phyloP scores from a whole-genome alignment of 495 filamentous ascomycete genomes.

The Neurospora sp. region DNA sequence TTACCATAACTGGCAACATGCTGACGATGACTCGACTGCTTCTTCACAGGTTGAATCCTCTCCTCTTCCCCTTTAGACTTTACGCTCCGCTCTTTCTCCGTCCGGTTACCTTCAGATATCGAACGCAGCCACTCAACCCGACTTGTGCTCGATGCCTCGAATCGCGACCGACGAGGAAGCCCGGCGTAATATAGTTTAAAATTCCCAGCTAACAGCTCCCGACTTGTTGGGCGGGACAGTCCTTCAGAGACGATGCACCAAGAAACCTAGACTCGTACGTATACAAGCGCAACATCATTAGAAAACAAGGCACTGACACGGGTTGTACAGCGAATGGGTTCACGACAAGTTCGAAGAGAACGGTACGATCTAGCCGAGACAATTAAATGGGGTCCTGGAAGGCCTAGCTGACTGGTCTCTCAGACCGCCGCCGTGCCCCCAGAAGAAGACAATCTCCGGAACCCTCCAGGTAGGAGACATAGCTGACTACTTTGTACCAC shows the following conservation, averaged over 20 bases:
- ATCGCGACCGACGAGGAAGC: constrained; percentile 18
- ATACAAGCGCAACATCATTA: constrained; percentile 3
- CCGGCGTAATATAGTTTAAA: constrained; percentile 12
- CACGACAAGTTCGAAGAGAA: constrained; percentile 76
- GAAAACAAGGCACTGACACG: constrained; percentile 8
- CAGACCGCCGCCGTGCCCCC: constrained; percentile 21
- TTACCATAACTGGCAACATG: background rate
- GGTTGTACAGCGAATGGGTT: constrained; percentile 64
- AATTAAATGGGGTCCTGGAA: constrained; percentile 18
- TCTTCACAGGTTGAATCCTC: constrained; percentile 27
- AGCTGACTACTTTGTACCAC: background rate
- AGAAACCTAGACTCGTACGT: constrained; percentile 45
- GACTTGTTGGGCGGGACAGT: constrained; percentile 26
- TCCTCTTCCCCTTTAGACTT: constrained; percentile 13
- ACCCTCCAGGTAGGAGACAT: constrained; percentile 36
- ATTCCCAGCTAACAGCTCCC: constrained; percentile 23
- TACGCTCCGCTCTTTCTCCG: constrained; percentile 5
- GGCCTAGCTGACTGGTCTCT: constrained; percentile 15
- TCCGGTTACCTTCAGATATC: constrained; percentile 16
- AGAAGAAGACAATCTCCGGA: constrained; percentile 39
- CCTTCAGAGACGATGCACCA: constrained; percentile 38
- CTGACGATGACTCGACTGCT: background rate
- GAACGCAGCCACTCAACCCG: constrained; percentile 18
- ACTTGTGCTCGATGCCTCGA: constrained; percentile 23
- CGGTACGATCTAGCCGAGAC: constrained; percentile 20